A percentile compares a stretch with the other conserved stretches of the same genome.
Conservation (phyloP, 116 monocot species). For the Iris pallida region DNA sequence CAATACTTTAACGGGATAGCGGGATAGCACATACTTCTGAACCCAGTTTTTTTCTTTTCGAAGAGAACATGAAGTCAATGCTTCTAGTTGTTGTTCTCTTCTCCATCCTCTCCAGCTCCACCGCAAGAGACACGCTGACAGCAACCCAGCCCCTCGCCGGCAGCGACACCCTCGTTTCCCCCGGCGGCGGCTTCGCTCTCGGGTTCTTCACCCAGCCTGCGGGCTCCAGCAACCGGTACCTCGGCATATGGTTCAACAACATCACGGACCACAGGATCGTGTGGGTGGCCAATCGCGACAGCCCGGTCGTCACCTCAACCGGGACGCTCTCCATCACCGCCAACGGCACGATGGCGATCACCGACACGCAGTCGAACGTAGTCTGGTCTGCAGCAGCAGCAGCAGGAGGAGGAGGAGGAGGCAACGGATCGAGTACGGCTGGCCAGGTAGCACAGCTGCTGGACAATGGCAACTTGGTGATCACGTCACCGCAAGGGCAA, state of each 20-base stretch:
- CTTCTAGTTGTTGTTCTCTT: background rate
- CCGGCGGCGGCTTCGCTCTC: slow-evolving; percentile 8
- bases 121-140: slow-evolving; percentile 1
- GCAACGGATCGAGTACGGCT: background rate
- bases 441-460: slow-evolving; percentile 16
- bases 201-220: slow-evolving; percentile 11
- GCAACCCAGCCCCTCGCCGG: background rate
- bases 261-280: slow-evolving; percentile 7
- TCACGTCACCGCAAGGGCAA: background rate
- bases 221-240: slow-evolving; percentile 13
- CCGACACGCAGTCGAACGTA: background rate
- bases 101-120: too few species aligned
- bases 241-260: slow-evolving; percentile 33
- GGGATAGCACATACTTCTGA: background rate
- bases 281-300: slow-evolving; percentile 30
- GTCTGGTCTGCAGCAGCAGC: slow-evolving; percentile 9
- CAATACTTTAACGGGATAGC: background rate
- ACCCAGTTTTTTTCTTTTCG: background rate
- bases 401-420: too few species aligned
- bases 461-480: slow-evolving; percentile 26
- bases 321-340: background rate
- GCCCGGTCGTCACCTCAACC: background rate
- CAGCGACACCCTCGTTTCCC: slow-evolving; percentile 6
- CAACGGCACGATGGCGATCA: slow-evolving; percentile 1
- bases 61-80: background rate